A percentile compares a stretch with the other conserved stretches of the same genome.
Conservation (phyloP, 2,329 filamentous ascomycete genomes). For the Aspergillus spinulosporus region DNA sequence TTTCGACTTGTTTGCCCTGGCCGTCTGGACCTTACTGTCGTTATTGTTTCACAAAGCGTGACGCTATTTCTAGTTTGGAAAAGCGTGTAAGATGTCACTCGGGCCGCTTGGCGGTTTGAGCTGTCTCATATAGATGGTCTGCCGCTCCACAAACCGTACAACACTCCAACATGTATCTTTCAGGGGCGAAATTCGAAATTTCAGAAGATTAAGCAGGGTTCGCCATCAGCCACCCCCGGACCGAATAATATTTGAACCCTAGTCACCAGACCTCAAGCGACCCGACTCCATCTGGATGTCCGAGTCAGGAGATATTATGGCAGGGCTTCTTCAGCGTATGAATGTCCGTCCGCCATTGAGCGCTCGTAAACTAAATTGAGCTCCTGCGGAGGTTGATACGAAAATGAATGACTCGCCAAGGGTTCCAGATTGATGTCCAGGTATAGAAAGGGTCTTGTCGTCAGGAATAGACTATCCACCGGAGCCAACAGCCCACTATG, state of each 20-base stretch:
- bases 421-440: background rate
- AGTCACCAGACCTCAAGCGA: background rate
- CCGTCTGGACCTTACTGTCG: background rate
- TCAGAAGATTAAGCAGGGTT: background rate
- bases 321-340: background rate
- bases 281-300: background rate
- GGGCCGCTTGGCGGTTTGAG: background rate
- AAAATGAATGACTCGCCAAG: background rate
- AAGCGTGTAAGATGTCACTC: background rate
- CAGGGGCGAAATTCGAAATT: background rate
- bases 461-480: slow-evolving; percentile 1
- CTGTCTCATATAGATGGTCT: background rate
- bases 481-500: background rate
- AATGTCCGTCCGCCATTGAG: background rate
- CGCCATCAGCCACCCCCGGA: background rate
- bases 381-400: background rate
- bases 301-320: background rate
- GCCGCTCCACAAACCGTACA: background rate
- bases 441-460: background rate
- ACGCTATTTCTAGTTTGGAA: background rate
- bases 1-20: background rate
- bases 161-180: background rate
- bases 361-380: background rate
- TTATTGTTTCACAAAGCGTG: background rate
- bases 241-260: background rate